Conservation (phyloP, 805 yeast species). For the Suhomyces emberorum region DNA sequence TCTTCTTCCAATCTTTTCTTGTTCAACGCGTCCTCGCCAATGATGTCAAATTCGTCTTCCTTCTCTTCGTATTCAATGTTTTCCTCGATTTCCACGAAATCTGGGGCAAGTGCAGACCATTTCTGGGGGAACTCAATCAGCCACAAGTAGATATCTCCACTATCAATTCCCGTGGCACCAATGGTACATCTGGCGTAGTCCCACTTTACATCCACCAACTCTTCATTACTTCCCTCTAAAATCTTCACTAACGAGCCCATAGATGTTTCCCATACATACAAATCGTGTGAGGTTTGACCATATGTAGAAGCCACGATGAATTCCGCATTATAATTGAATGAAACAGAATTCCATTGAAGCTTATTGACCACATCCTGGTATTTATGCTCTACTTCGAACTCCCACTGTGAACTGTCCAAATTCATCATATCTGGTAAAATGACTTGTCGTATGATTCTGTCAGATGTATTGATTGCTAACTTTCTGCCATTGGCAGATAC, state of each 20-base stretch:
- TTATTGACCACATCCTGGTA: slow-evolving; percentile 89
- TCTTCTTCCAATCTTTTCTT: slow-evolving; percentile 64
- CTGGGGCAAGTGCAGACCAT: slow-evolving; percentile 97
- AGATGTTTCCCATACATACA: slow-evolving; percentile 89
- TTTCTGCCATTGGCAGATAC: slow-evolving; percentile 58
- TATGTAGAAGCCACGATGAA: slow-evolving; percentile 85
- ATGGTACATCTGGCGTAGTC: slow-evolving; percentile 70
- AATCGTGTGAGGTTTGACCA: slow-evolving; percentile 79
- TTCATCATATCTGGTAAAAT: slow-evolving; percentile 44
- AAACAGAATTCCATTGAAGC: slow-evolving; percentile 82
- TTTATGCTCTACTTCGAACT: slow-evolving; percentile 68
- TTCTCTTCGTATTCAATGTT: slow-evolving; percentile 82
- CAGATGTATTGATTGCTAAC: slow-evolving; percentile 74
- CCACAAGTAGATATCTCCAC: slow-evolving; percentile 83
- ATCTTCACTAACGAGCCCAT: slow-evolving; percentile 87
- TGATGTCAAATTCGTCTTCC: slow-evolving; percentile 89
- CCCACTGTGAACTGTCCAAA: slow-evolving; percentile 34
- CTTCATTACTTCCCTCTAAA: slow-evolving; percentile 87
- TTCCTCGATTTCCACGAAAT: slow-evolving; percentile 90
- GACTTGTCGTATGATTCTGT: slow-evolving; percentile 67
- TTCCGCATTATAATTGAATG: slow-evolving; percentile 72
- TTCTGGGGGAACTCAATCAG: slow-evolving; percentile 77
- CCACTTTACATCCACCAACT: slow-evolving; percentile 84
- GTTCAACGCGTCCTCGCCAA: slow-evolving; percentile 61
- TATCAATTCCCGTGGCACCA: slow-evolving; percentile 80